Evolutionary conservation across 768 basidiomycete species (phyloP), one percentile per base, ranked within the genome.

Genomic region (Pholiota molesta): DNA sequence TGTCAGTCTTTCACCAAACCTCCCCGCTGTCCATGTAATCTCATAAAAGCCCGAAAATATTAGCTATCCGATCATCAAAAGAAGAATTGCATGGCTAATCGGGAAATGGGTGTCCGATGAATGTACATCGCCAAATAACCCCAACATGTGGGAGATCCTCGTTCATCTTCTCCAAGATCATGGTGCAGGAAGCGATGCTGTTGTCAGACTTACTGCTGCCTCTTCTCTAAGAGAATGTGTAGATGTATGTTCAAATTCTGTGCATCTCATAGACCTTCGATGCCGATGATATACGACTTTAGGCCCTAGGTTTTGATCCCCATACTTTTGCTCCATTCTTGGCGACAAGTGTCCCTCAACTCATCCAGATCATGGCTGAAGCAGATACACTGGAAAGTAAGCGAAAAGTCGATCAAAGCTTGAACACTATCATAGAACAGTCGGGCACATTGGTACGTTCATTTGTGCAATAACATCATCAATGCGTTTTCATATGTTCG

Each of bases 31-130:
- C 14, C 14, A 49, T 49, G 31, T 44, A 49, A 26, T 49, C 47
- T 26, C 23, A 23, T 19, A 49, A 8, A 49, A 13, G 19, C 23
- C 19, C 21, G 19, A 28, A n/a, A 44, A 44, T n/a, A 13, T 49
- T 29, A 97, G 95, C 60, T 94, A 91, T 71, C 91, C 92, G 0
- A 91, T 99, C 57, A 85, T 99, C 63, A 97, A 98, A 73, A 86
- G 95, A n/a, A 86, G 96, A 33, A 91, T 98, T 65, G 95, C 96
- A 1, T 97, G 95, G 95, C 78, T 98, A 4, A 83, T 98, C 51
- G 95, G 96, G 26, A 91, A 89, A 80, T 95, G 94, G 91, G 82
- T 94, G 35, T 79, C 85, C 14, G 90, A 94, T 52, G 81, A 84
- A 60, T 87, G 86, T 64, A 74, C 82, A 19, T 77, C 82, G 14